Percentiles rank a stretch among this genome's conserved stretches.
Evolutionary conservation across 2,329 filamentous ascomycete species (phyloP).

Genomic region (Diplodia mutila): DNA sequence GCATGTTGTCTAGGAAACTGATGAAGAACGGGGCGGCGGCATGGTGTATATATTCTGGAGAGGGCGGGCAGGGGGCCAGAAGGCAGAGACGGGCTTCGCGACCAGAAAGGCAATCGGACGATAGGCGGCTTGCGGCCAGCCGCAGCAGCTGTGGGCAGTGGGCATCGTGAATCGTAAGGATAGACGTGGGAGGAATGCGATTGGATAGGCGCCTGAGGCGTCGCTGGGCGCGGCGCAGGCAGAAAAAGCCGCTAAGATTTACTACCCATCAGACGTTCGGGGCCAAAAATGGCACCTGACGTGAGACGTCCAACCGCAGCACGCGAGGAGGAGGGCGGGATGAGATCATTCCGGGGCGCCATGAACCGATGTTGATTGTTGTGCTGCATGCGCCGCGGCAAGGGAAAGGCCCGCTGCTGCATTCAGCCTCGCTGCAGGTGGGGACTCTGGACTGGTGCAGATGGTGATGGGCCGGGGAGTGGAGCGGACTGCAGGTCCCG

Average conservation of each 20-base stretch:
- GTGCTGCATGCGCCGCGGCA: not conserved
- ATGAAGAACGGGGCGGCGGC: no score
- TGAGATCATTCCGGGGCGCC: constrained; percentile 1
- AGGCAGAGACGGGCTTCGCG: not conserved
- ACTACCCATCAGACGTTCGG: not conserved
- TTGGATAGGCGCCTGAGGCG: constrained; percentile 6
- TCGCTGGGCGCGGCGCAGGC: constrained; percentile 2
- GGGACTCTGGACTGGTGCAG: not conserved
- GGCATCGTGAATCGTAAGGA: not conserved
- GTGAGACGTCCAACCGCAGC: constrained; percentile 15
- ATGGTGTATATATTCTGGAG: not conserved
- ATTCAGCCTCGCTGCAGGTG: constrained; percentile 4
- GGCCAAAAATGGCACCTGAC: constrained; percentile 12
- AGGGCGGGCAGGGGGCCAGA: not conserved
- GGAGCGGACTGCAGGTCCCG: not conserved
- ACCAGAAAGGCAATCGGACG: not conserved
- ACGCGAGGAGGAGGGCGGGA: not conserved
- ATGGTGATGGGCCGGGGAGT: not conserved
- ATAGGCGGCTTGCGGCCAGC: not conserved
- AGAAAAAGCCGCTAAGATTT: not conserved
- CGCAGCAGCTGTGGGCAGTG: not conserved
- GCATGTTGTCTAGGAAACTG: not conserved
- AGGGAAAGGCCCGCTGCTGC: not conserved
- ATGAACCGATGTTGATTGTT: not conserved
- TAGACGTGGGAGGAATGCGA: not conserved